Base-by-base conservation (phyloP, 805 yeast species). In the Lachancea waltii region DNA sequence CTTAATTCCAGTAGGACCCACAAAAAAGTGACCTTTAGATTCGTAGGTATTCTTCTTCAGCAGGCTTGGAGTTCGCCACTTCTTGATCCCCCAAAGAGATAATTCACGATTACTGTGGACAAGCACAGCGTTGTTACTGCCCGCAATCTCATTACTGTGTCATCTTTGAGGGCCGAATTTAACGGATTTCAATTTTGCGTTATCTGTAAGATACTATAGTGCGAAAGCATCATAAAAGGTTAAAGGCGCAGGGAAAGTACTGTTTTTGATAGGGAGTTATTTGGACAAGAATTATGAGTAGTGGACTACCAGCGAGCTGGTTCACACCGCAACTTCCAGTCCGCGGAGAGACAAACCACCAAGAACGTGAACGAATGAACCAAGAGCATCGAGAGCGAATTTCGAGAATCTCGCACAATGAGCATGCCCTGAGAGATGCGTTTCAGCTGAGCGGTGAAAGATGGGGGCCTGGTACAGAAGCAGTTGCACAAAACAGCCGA, bases 221-320 rank as follows among this genome's bases (percentile, higher is more conserved):
- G n/a, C n/a, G n/a, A n/a, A n/a, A n/a, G n/a, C n/a, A n/a, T n/a
- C n/a, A n/a, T n/a, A n/a, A n/a, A n/a, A n/a, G n/a, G n/a, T n/a
- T n/a, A 20, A 21, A 24, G n/a, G 25, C 5, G 17, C 16, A 7
- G 8, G 24, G 7, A 6, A 11, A 8, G 15, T 33, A 14, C 8
- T n/a, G n/a, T n/a, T n/a, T n/a, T n/a, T n/a, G n/a, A n/a, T n/a
- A n/a, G n/a, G n/a, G n/a, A n/a, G n/a, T n/a, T n/a, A n/a, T n/a
- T 23, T 23, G 26, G 26, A 5, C 30, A 7, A 5, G 15, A 13
- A 29, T 11, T 11, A 31, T 38, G 42, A 45, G 42, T 5, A 41
- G 43, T 8, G 50, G 50, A 20, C 43, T 47, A 26, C 51, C 53
- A 24, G 53, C 50, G 8, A 40, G 47, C 30, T 47, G 53, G 51